phyloP scores from a whole-genome alignment of 192 early-diverging fungal species.

The Gaertneriomyces sp. region DNA sequence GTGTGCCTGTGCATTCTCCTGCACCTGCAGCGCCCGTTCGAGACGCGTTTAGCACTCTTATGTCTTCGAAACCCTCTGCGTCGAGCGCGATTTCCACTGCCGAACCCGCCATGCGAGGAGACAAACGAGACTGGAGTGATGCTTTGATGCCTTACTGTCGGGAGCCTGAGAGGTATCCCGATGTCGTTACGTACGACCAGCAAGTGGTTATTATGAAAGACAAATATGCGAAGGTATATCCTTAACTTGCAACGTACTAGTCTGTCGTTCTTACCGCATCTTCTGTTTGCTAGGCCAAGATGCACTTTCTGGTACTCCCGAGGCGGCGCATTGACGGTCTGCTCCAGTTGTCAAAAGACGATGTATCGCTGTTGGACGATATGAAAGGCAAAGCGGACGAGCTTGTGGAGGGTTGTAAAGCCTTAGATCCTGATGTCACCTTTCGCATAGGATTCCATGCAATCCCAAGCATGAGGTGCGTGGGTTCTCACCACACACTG shows the following conservation, averaged over 20 bases:
- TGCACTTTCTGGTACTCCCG: conserved; percentile 55
- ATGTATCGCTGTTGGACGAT: conserved; percentile 33
- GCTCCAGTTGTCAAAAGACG: conserved; percentile 22
- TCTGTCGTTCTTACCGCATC: background rate
- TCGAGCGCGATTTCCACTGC: background rate
- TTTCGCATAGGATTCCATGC: conserved; percentile 63
- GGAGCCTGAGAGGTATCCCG: conserved; percentile 38
- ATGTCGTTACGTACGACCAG: conserved; percentile 40
- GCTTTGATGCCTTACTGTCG: conserved; percentile 38
- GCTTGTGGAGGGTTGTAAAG: conserved; percentile 21
- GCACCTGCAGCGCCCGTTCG: no score
- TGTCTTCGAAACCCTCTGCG: no score
- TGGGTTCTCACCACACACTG: background rate
- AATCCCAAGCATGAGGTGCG: conserved; percentile 53
- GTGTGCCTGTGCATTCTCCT: background rate
- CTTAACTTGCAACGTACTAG: background rate
- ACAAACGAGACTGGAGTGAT: conserved; percentile 25
- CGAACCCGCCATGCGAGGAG: background rate
- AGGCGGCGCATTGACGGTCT: conserved; percentile 39
- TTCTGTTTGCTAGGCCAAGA: conserved; percentile 6
- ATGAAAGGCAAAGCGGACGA: conserved; percentile 31
- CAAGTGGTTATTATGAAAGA: conserved; percentile 51
- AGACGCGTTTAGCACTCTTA: background rate
- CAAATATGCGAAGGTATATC: conserved; percentile 40
- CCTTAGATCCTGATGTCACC: conserved; percentile 23